Conservation (phyloP, 1,284 basidiomycete genomes). For the Boletus smithii region DNA sequence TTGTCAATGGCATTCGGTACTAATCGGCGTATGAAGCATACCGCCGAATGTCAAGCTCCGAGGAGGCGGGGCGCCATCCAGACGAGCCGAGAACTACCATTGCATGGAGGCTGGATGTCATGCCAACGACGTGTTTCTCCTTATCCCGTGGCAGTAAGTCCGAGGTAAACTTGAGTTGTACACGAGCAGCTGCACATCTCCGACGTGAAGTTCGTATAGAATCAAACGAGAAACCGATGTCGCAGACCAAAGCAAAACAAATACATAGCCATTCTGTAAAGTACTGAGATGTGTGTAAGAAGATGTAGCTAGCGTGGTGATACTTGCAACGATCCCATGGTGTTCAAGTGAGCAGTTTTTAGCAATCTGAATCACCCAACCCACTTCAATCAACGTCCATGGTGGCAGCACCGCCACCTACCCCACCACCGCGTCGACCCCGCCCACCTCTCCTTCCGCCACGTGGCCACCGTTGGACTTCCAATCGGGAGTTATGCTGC, state of each 20-base stretch:
- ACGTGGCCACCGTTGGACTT: slow-evolving; percentile 31
- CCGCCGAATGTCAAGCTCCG: too few relatives aligned
- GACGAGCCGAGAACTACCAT: too few relatives aligned
- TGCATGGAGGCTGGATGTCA: too few relatives aligned
- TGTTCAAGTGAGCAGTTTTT: slow-evolving; percentile 15
- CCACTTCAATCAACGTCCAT: slow-evolving; percentile 33
- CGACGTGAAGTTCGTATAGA: too few relatives aligned
- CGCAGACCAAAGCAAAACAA: slow-evolving; percentile 4
- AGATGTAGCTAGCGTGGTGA: slow-evolving; percentile 18
- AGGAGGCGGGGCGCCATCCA: too few relatives aligned
- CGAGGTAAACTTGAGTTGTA: too few relatives aligned
- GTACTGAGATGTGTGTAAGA: slow-evolving; percentile 25
- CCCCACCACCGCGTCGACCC: slow-evolving; percentile 37
- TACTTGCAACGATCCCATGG: slow-evolving; percentile 15
- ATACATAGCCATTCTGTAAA: slow-evolving; percentile 25
- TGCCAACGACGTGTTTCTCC: too few relatives aligned
- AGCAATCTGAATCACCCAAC: not conserved
- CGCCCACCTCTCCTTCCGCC: slow-evolving; percentile 32
- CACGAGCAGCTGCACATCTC: too few relatives aligned
- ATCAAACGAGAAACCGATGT: too few relatives aligned
- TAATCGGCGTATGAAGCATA: too few relatives aligned
- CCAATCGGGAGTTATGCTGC: slow-evolving; percentile 23
- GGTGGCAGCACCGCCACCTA: slow-evolving; percentile 38
- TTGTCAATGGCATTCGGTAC: too few relatives aligned
- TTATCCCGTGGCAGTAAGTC: too few relatives aligned